Base-by-base conservation (phyloP, 1,284 basidiomycete genomes). In the Neonothopanus nambi region DNA sequence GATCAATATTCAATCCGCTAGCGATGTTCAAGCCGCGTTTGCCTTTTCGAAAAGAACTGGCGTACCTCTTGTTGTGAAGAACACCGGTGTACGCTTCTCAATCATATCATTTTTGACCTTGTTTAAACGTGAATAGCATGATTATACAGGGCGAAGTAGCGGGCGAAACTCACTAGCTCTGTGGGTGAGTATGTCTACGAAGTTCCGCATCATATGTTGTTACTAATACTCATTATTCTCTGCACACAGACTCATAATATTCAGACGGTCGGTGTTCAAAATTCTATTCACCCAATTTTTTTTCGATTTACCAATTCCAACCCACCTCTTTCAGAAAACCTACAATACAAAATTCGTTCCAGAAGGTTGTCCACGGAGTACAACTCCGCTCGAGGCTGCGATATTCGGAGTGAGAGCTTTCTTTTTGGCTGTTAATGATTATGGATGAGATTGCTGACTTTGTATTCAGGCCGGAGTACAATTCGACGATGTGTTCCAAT, bases 381-480 rank as follows among this genome's bases (percentile, higher is more conserved):
- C 35, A 35, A 43, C 11, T 28, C 46, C n/a, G 46, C 48, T 52
- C 44, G 40, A 11, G 6, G 56, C 59, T 17, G 53, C 64, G 7
- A 65, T 63, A 20, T 49, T 59, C 17, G 63, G 61, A 36, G 64
- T 64, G 43, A 28, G 59, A 59, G 17, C 12, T 48, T 36, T 26
- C 43, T 5, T 18, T n/a, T n/a, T n/a, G n/a, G n/a, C 43, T 45
- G 6, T 21, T 17, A 37, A 20, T 23, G 26, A 33, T 15, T 7
- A 12, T 30, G 23, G 30, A 13, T 39, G n/a, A 9, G 28, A 21
- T 21, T 38, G 51, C 28, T n/a, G n/a, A 26, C 23, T 21, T 20
- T 35, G 3, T n/a, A n/a, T n/a, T n/a, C 50, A 66, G 59, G 58
- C 61, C 7, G 61, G 61, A 11, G 57, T 61, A 11, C 42, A 39